These are phyloP conservation scores for Podospora sp. DNA, from an alignment of 495 filamentous ascomycete species.

Conservation along the genomic window DNA sequence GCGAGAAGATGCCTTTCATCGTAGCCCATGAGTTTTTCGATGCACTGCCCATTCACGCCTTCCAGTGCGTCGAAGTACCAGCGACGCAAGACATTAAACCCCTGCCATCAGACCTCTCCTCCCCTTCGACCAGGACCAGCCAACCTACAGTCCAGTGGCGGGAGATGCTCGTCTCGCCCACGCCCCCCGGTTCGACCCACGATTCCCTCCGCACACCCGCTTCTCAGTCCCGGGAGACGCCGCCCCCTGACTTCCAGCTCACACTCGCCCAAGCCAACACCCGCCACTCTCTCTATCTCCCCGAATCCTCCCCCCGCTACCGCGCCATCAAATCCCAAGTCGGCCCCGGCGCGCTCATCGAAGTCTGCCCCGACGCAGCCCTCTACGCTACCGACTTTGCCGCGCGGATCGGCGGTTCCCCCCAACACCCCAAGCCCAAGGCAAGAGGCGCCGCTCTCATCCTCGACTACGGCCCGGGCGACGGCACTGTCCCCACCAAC, in stretches of 20 bases:
- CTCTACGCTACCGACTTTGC: constrained; percentile 81
- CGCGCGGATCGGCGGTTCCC: constrained; percentile 72
- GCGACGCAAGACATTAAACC: constrained; percentile 47
- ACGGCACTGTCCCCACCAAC: constrained; percentile 74
- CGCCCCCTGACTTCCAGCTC: constrained; percentile 78
- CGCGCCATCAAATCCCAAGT: constrained; percentile 65
- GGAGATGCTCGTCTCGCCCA: constrained; percentile 81
- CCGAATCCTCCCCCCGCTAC: constrained; percentile 81
- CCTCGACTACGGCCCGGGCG: constrained; percentile 85
- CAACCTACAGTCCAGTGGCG: constrained; percentile 73
- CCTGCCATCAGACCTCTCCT: constrained; percentile 44
- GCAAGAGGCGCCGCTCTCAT: constrained; percentile 86
- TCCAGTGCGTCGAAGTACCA: constrained; percentile 66
- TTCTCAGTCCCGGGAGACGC: constrained; percentile 55
- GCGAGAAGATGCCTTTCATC: constrained; percentile 80
- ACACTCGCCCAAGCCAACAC: constrained; percentile 72
- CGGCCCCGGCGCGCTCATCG: constrained; percentile 68
- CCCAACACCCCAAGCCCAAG: constrained; percentile 54
- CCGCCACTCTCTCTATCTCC: constrained; percentile 80
- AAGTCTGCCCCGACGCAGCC: constrained; percentile 83
- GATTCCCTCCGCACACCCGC: constrained; percentile 49
- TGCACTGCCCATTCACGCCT: constrained; percentile 96
- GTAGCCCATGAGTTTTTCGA: constrained; percentile 99
- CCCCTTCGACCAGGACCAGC: constrained; percentile 46
- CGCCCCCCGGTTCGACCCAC: constrained; percentile 52